These are phyloP conservation scores for Aureobasidium sp. DNA, from an alignment of 2,329 filamentous ascomycete genomes.

Conservation along the genomic window DNA sequence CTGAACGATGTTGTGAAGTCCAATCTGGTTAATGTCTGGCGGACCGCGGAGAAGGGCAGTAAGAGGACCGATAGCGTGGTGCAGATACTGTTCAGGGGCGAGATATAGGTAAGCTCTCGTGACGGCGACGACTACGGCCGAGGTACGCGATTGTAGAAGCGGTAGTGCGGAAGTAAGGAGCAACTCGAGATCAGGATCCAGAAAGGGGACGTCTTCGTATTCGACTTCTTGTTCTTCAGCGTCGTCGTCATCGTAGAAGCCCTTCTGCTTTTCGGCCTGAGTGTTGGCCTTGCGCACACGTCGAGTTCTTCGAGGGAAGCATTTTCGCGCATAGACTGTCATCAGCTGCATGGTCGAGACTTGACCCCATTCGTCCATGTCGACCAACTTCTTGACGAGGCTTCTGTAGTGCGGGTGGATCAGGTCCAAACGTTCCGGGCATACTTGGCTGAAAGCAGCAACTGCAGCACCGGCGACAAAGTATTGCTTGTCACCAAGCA, in stretches of 20 bases:
- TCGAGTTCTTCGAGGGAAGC: slow-evolving; percentile 67
- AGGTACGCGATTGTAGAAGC: slow-evolving; percentile 87
- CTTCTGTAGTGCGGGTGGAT: slow-evolving; percentile 85
- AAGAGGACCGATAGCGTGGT: slow-evolving; percentile 71
- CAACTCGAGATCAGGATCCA: slow-evolving; percentile 77
- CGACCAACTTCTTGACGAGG: slow-evolving; percentile 82
- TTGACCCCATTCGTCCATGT: slow-evolving; percentile 99
- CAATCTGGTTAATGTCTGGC: slow-evolving; percentile 81
- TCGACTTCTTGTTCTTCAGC: slow-evolving; percentile 42
- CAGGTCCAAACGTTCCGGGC: slow-evolving; percentile 78
- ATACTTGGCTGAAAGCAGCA: slow-evolving; percentile 80
- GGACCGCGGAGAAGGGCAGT: slow-evolving; percentile 78
- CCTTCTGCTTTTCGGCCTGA: slow-evolving; percentile 37
- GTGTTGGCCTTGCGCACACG: slow-evolving; percentile 48
- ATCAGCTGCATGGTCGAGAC: slow-evolving; percentile 74
- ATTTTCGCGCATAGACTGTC: slow-evolving; percentile 76
- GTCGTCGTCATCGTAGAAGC: slow-evolving; percentile 72
- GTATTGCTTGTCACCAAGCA: slow-evolving; percentile 88
- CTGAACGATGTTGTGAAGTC: slow-evolving; percentile 91
- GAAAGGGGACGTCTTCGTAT: slow-evolving; percentile 50
- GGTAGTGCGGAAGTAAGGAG: slow-evolving; percentile 73
- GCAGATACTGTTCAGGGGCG: slow-evolving; percentile 69
- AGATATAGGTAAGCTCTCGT: slow-evolving; percentile 78
- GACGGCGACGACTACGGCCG: slow-evolving; percentile 84
- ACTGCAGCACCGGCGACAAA: slow-evolving; percentile 90